Conservation (phyloP, 75 land plant species). For the Cryptomeria japonica region DNA sequence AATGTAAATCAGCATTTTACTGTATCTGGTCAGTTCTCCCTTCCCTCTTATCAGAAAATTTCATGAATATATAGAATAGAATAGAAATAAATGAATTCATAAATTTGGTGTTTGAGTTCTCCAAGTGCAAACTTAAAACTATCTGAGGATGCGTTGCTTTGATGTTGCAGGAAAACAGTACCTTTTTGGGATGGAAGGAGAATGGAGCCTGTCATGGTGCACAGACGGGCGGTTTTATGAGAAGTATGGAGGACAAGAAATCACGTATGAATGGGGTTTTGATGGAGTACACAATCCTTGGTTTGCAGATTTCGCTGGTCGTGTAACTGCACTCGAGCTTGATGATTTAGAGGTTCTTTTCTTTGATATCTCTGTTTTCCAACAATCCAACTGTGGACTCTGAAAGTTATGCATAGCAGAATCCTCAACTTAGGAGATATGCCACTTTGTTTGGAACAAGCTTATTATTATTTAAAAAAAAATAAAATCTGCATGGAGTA, state of each 20-base stretch:
- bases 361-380: neutral
- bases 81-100: neutral
- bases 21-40: neutral
- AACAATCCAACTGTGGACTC: too few species aligned
- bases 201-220: conserved; percentile 41
- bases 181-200: conserved; percentile 40
- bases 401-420: too few species aligned
- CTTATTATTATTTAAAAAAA: too few species aligned
- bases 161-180: conserved; percentile 32
- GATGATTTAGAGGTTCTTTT: conserved; percentile 49
- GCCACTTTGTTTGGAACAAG: too few species aligned
- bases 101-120: neutral
- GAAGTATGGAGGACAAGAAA: conserved; percentile 29
- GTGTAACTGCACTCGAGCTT: conserved; percentile 34
- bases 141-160: neutral
- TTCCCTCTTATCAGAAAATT: neutral
- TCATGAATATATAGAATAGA: neutral
- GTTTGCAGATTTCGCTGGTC: conserved; percentile 51
- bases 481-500: too few species aligned
- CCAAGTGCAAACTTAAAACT: neutral
- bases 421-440: too few species aligned
- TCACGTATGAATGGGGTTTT: conserved; percentile 42
- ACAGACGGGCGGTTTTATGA: conserved; percentile 46
- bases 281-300: conserved; percentile 48
- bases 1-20: neutral